Conservation (phyloP, 345 rosid genomes). For the Populus alba region DNA sequence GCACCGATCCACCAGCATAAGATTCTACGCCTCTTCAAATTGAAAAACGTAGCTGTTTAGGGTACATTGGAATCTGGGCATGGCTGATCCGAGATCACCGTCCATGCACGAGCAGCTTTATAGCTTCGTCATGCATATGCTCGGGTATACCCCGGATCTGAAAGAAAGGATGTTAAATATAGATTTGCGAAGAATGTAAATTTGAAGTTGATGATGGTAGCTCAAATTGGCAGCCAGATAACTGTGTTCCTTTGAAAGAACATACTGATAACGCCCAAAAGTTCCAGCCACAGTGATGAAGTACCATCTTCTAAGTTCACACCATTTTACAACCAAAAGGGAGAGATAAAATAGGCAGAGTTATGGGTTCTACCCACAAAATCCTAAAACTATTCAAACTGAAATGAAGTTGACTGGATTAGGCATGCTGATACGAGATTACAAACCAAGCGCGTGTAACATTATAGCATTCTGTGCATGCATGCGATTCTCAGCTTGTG, state of each 20-base stretch:
- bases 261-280: neutral
- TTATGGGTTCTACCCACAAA: neutral
- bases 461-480: constrained; percentile 89
- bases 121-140: neutral
- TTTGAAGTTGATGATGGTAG: neutral
- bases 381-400: neutral
- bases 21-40: no score
- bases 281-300: neutral
- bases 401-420: neutral
- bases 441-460: constrained; percentile 68
- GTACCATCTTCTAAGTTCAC: neutral
- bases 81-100: neutral
- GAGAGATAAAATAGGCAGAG: neutral
- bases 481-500: constrained; percentile 95
- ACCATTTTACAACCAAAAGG: neutral
- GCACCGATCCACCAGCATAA: neutral
- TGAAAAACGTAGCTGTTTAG: no score
- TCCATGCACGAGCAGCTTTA: neutral
- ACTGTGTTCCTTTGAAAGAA: neutral
- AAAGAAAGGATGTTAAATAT: neutral
- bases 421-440: neutral
- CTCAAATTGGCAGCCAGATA: neutral
- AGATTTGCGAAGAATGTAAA: neutral
- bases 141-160: no score
- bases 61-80: no score